Percentiles rank a stretch among this genome's conserved stretches.
Evolutionary conservation across 805 yeast species (phyloP).

Genomic region (Limtongia smithiae): DNA sequence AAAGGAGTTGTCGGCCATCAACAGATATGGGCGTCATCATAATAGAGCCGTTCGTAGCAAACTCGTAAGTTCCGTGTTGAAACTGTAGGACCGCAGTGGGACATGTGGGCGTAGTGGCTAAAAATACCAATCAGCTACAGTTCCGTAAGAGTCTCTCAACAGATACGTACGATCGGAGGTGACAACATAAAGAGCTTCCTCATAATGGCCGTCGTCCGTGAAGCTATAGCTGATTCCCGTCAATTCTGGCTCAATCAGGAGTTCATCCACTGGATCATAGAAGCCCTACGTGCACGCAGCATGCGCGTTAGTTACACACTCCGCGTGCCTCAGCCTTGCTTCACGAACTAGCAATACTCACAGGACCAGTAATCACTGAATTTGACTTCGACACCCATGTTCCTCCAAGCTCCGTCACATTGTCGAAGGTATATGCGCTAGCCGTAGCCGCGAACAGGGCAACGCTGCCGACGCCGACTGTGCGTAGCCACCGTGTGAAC

Average conservation of each 20-base stretch:
- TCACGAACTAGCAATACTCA: too few species aligned
- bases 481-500: too few species aligned
- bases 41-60: conserved; percentile 63
- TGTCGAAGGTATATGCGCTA: conserved; percentile 1
- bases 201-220: conserved; percentile 87
- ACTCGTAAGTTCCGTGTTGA: conserved; percentile 83
- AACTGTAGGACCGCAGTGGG: conserved; percentile 75
- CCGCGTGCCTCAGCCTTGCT: too few species aligned
- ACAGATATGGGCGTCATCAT: conserved; percentile 68
- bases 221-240: conserved; percentile 94
- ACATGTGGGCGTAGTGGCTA: conserved; percentile 65
- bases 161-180: conserved; percentile 52
- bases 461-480: neutral
- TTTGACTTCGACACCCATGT: conserved; percentile 95
- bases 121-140: neutral
- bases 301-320: too few species aligned
- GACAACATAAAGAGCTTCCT: conserved; percentile 83
- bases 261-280: conserved; percentile 93
- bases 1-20: conserved; percentile 88
- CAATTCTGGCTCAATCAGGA: conserved; percentile 88
- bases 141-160: too few species aligned
- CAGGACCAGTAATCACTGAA: conserved; percentile 93
- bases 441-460: neutral
- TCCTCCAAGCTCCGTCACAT: conserved; percentile 45
- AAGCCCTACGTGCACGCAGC: conserved; percentile 50